These are phyloP conservation scores for Xylaria sp. DNA, from an alignment of 2,329 filamentous ascomycete genomes.

Conservation along the genomic window DNA sequence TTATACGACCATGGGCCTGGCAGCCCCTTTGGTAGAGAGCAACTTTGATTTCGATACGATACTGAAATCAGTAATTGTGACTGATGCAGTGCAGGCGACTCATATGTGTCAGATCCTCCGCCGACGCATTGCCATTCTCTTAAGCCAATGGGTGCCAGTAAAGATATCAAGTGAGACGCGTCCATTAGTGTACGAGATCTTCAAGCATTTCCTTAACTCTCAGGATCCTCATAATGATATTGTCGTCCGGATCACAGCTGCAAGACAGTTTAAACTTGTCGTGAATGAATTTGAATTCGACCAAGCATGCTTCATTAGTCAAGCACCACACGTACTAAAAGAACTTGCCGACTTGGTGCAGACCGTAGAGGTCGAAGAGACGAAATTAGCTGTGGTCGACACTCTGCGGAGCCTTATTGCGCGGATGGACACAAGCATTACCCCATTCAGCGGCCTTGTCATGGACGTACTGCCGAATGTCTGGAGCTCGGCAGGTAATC, in stretches of 20 bases:
- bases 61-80: constrained; percentile 77
- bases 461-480: constrained; percentile 82
- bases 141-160: constrained; percentile 89
- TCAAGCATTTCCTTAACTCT: constrained; percentile 83
- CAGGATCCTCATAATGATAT: constrained; percentile 85
- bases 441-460: constrained; percentile 79
- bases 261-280: constrained; percentile 81
- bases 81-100: constrained; percentile 76
- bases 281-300: constrained; percentile 88
- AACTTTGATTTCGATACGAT: constrained; percentile 87
- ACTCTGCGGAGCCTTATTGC: constrained; percentile 85
- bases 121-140: constrained; percentile 85
- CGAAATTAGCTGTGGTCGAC: constrained; percentile 88
- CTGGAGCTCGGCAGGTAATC: constrained; percentile 82
- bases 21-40: constrained; percentile 79
- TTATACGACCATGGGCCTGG: constrained; percentile 90
- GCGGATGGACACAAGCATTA: constrained; percentile 79
- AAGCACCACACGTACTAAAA: constrained; percentile 77
- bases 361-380: constrained; percentile 84
- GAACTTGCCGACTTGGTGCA: constrained; percentile 81
- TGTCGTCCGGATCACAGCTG: constrained; percentile 91
- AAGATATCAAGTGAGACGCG: constrained; percentile 76
- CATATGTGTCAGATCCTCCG: constrained; percentile 82
- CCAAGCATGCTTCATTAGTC: constrained; percentile 78
- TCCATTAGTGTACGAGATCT: constrained; percentile 86